phyloP scores from a whole-genome alignment of 257 asterid genomes.

The Penstemon davidsonii region DNA sequence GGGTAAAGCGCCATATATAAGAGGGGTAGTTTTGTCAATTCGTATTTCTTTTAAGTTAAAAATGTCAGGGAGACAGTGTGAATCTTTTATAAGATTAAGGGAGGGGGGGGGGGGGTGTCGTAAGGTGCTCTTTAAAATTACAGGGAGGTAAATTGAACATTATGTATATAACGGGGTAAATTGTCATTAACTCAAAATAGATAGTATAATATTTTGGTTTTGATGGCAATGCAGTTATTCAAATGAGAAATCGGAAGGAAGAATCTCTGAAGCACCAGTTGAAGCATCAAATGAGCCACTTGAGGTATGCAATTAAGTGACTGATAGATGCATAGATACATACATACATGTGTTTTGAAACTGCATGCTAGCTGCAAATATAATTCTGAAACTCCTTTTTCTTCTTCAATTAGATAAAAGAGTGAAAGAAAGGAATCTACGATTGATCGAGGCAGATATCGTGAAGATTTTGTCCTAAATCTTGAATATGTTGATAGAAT shows the following conservation, averaged over 20 bases:
- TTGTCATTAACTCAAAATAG: neutral
- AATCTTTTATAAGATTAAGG: no score
- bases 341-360: neutral
- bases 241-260: constrained; percentile 87
- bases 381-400: constrained; percentile 13
- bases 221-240: constrained; percentile 46
- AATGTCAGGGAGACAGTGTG: no score
- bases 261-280: constrained; percentile 51
- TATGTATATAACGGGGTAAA: constrained; percentile 48
- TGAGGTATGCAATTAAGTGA: constrained; percentile 48
- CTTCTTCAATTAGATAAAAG: constrained; percentile 25
- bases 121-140: no score
- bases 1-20: no score
- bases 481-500: constrained; percentile 19
- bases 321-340: no score
- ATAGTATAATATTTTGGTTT: constrained; percentile 11
- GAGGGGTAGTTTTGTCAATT: no score
- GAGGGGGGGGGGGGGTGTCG: no score
- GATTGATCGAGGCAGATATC: constrained; percentile 3
- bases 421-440: constrained; percentile 27
- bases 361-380: neutral
- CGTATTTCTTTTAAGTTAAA: no score
- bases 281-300: constrained; percentile 49
- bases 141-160: constrained; percentile 41
- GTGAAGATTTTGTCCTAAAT: constrained; percentile 9